A percentile compares a stretch with the other conserved stretches of the same genome.
phyloP scores from a whole-genome alignment of 352 stramenopile genomes.

The Phytophthora foliorum region DNA sequence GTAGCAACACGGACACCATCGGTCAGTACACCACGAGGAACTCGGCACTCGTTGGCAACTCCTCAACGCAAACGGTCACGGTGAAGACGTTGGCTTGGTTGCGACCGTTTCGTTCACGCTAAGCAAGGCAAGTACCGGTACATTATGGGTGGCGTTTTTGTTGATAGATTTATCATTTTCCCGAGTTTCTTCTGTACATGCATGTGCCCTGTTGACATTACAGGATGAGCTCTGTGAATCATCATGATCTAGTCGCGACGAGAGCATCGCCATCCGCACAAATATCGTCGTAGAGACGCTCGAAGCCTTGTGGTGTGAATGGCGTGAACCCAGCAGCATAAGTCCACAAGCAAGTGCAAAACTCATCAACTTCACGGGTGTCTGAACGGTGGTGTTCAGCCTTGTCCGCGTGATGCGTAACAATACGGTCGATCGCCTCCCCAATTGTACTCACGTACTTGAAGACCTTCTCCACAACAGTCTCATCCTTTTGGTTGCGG shows the following conservation, averaged over 20 bases:
- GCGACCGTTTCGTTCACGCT: conserved; percentile 20
- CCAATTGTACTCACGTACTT: conserved; percentile 90
- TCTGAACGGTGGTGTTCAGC: conserved; percentile 13
- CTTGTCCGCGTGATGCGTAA: conserved; percentile 55
- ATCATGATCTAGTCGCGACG: conserved; percentile 39
- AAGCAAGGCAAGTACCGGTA: conserved; percentile 14
- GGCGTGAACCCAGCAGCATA: conserved; percentile 82
- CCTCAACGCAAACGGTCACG: conserved; percentile 29
- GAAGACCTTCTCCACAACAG: conserved; percentile 88
- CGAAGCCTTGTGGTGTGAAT: conserved; percentile 79
- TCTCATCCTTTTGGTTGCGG: conserved; percentile 83
- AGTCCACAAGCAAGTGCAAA: conserved; percentile 83
- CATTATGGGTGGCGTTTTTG: conserved; percentile 27
- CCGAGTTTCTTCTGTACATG: conserved; percentile 15
- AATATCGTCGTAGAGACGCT: conserved; percentile 90
- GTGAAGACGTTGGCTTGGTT: not conserved
- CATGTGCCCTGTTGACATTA: conserved; percentile 4
- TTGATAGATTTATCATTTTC: conserved; percentile 33
- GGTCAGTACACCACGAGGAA: not conserved
- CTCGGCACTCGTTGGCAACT: conserved; percentile 3
- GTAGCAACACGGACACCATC: conserved; percentile 37
- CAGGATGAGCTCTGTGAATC: not conserved
- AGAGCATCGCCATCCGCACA: conserved; percentile 73
- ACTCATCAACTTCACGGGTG: conserved; percentile 70
- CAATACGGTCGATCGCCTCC: conserved; percentile 80